These are phyloP conservation scores for Thielaviopsis musarum DNA, from an alignment of 2,329 filamentous ascomycete genomes.

Conservation along the genomic window DNA sequence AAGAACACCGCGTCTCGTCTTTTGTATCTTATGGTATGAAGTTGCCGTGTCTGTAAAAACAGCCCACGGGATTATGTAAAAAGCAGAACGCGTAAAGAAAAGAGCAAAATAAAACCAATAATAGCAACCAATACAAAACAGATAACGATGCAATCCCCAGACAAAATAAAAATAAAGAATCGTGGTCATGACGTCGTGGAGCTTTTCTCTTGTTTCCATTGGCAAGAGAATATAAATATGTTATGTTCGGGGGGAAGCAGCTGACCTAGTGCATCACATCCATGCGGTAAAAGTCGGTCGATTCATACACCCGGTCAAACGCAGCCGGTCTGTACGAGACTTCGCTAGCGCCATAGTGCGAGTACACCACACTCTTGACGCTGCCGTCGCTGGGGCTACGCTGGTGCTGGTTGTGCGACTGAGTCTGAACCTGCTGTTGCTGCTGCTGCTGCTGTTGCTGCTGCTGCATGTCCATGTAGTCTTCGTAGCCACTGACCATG, in stretches of 20 bases:
- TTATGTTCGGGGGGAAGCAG: background rate
- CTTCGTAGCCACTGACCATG: conserved; percentile 67
- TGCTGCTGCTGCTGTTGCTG: background rate
- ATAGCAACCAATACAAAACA: no score
- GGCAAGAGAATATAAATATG: background rate
- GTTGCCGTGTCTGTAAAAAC: background rate
- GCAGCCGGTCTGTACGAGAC: conserved; percentile 13
- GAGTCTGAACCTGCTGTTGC: background rate
- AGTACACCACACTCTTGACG: conserved; percentile 18
- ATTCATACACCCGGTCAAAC: conserved; percentile 8
- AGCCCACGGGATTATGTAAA: background rate
- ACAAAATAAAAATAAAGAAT: no score
- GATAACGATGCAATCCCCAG: no score
- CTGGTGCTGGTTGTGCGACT: background rate
- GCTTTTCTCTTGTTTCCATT: background rate
- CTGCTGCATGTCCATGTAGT: conserved; percentile 15
- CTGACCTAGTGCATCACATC: conserved; percentile 1
- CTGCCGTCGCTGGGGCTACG: conserved; percentile 1
- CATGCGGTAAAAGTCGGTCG: conserved; percentile 4
- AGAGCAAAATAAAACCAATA: no score
- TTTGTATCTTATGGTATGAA: background rate
- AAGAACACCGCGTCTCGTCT: background rate
- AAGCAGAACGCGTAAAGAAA: no score
- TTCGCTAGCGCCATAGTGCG: conserved; percentile 23
- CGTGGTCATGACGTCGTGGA: background rate